Evolutionary conservation across 2,329 filamentous ascomycete species (phyloP).

Genomic region (Cercospora sojina): DNA sequence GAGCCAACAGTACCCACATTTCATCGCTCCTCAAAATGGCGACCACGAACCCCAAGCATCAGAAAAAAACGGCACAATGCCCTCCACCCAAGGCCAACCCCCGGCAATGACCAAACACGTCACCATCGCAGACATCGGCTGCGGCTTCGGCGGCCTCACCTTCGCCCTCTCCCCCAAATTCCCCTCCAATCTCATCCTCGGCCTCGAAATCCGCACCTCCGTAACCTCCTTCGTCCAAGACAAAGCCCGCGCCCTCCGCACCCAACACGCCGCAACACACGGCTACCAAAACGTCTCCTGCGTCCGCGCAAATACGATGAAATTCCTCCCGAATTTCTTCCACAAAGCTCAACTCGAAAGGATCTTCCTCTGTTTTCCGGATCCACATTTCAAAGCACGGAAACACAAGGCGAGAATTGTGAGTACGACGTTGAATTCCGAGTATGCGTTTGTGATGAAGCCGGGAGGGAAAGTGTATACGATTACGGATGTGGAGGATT

Average conservation of each 20-base stretch:
- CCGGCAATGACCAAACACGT: constrained; percentile 63
- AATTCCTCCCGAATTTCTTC: constrained; percentile 99
- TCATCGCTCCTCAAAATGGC: constrained; percentile 39
- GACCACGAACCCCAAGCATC: constrained; percentile 3
- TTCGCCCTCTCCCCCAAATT: constrained; percentile 80
- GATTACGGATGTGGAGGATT: constrained; percentile 93
- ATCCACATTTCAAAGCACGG: constrained; percentile 94
- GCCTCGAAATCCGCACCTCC: constrained; percentile 87
- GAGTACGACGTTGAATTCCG: constrained; percentile 79
- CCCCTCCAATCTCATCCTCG: constrained; percentile 79
- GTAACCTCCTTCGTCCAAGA: constrained; percentile 90
- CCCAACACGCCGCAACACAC: constrained; percentile 47
- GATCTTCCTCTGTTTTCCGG: constrained; percentile 97
- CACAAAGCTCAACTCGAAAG: constrained; percentile 74
- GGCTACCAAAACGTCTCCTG: constrained; percentile 84
- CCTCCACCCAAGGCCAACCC: not conserved
- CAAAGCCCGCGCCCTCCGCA: constrained; percentile 76
- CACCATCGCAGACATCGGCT: constrained; percentile 94
- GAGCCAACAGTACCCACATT: constrained; percentile 78
- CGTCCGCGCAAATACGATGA: constrained; percentile 94
- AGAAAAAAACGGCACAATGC: not conserved
- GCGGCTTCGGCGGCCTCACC: constrained; percentile 88
- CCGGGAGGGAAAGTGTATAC: constrained; percentile 90
- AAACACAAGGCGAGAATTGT: constrained; percentile 98
- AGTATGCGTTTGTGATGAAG: constrained; percentile 84